Evolutionary conservation across 306 rosid genomes (phyloP), one percentile per base, ranked within the genome.

Genomic region (Vicia faba): DNA sequence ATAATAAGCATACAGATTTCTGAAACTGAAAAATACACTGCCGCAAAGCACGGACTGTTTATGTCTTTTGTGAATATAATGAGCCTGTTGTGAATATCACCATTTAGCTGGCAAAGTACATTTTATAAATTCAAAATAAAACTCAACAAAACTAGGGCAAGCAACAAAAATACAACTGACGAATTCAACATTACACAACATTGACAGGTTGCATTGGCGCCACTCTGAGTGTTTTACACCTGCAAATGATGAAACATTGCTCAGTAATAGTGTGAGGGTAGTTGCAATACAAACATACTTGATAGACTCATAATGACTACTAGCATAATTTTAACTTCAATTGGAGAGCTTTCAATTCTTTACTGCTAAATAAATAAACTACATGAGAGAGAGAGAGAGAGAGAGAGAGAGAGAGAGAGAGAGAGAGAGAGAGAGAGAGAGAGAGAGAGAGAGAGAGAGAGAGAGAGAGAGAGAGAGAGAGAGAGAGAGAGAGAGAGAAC

Each of bases 141-240:
- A 76, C 71, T 73, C 78, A 57, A 33, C 50, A 70, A 68, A 58
- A 76, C 69, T 53, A 49, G 31, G 26, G 60, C 44, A 76, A 38
- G 73, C 45, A 39, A 68, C 61, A 58, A 29, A 61, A 69, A 59
- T 54, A 70, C 71, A 64, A 68, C 65, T 25, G 56, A 62, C 57
- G 48, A 71, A 61, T 57, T 40, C 76, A 19, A 50, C 36, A 78
- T 82, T 79, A 88, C 65, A 77, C 55, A 66, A 75, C 95, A 65
- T 87, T 82, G 69, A 83, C 91, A 0, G 98, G 78, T 69, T 78
- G 91, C 35, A 70, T 44, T 26, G 81, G 75, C 5, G 80, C 81
- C 64, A 73, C 86, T 78, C 88, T 83, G 53, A 79, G 79, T 39
- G 95, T 88, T 82, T 88, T 84, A 77, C 99, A 90, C 89, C 99